A percentile compares a stretch with the other conserved stretches of the same genome.
Conservation (phyloP, 345 rosid species). For the Raphanus sativus region DNA sequence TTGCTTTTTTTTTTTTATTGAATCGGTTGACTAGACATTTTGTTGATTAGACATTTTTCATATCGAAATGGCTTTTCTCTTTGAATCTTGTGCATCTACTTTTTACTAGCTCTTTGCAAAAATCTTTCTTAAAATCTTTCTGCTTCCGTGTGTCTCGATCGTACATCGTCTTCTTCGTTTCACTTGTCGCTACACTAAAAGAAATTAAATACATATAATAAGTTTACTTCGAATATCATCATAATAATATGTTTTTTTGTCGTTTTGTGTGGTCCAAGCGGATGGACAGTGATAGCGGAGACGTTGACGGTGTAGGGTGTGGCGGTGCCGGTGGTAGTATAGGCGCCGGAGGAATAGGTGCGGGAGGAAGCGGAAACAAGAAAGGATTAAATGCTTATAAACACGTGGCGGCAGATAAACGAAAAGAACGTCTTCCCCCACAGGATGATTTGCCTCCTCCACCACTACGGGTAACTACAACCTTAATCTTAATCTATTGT, state of each 20-base stretch:
- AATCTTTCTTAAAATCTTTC: too few species aligned
- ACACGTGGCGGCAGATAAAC: background rate
- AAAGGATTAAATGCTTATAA: background rate
- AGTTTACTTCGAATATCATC: background rate
- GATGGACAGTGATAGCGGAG: background rate
- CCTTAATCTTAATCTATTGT: background rate
- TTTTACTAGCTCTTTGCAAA: too few species aligned
- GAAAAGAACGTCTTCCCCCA: background rate
- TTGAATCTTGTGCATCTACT: too few species aligned
- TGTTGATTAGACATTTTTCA: too few species aligned
- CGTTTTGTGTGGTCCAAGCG: background rate
- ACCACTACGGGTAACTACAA: background rate
- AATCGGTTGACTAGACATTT: too few species aligned
- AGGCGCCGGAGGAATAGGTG: background rate
- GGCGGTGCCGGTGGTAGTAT: background rate
- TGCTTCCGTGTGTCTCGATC: too few species aligned
- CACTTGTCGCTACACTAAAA: too few species aligned
- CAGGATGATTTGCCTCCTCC: background rate
- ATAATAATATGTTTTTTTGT: background rate
- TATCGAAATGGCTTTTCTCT: too few species aligned
- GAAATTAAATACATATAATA: background rate
- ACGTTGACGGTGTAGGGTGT: background rate
- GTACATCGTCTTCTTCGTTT: background rate
- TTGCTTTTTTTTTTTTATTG: too few species aligned
- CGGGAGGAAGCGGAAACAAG: background rate